Evolutionary conservation across 1,284 basidiomycete genomes (phyloP), one percentile per base, ranked within the genome.

Genomic region (Heliocybe sulcata): DNA sequence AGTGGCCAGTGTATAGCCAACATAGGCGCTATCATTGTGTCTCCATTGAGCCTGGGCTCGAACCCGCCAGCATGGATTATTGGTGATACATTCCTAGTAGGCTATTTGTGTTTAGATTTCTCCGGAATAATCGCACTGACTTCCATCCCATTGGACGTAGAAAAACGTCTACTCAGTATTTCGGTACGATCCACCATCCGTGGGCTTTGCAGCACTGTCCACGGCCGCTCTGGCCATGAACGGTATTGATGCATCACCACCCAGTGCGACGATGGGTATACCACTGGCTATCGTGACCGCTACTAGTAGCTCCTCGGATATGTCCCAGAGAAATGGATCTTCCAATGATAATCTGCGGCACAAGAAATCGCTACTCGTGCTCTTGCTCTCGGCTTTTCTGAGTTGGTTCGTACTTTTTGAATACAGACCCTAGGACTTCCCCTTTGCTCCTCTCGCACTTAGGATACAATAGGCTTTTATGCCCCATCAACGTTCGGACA

Each of bases 71-170:
- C 60, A 54, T 81, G 77, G 74, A 80, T 82, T 57, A 69, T 81
- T 26, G 80, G 80, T 45, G 79, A 79, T 53, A 73, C 77, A 6
- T 83, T 85, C 72, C 66, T 84, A 38, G 80, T 78, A 61, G 62
- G 58, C 53, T n/a, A 11, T 8, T 9, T 19, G 8, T 9, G 9
- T 10, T 19, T 9, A 47, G 16, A 19, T 47, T 47, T 47, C 11
- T n/a, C n/a, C n/a, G n/a, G n/a, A 11, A 9, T 11, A n/a, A 8
- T n/a, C 20, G 45, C 16, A 11, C 45, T 11, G n/a, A 9, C 23
- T n/a, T 9, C 16, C 19, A 9, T 10, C 45, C 19, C 20, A 19
- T 47, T 11, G n/a, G n/a, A n/a, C n/a, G n/a, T 19, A 47, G 45
- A 52, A 52, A 27, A 52, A 52, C 51, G 51, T 52, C 9, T 52